Conservation (phyloP, 2,329 filamentous ascomycete species). For the Clonostachys rosea region DNA sequence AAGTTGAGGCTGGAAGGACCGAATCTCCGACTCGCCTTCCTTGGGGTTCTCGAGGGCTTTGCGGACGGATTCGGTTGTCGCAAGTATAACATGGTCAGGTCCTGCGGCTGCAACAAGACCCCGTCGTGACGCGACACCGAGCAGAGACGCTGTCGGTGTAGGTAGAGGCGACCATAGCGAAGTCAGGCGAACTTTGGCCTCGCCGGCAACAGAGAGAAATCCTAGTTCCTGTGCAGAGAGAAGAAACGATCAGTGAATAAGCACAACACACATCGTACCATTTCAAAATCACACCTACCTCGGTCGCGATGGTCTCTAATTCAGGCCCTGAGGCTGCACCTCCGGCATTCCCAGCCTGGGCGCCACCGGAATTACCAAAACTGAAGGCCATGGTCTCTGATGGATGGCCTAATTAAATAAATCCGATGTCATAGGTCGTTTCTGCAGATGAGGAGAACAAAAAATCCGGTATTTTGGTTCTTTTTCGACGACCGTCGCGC, state of each 20-base stretch:
- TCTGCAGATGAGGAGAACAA: too few relatives aligned
- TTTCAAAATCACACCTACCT: constrained; percentile 47
- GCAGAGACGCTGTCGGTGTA: constrained; percentile 71
- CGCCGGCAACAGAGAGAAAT: constrained; percentile 75
- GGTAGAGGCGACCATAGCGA: constrained; percentile 75
- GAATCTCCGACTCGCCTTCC: constrained; percentile 58
- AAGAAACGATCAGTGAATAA: neutral
- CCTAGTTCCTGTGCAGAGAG: constrained; percentile 55
- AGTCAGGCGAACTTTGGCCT: constrained; percentile 78
- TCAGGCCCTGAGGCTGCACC: constrained; percentile 52
- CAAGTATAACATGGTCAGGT: constrained; percentile 72
- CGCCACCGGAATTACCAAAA: constrained; percentile 44
- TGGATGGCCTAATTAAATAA: too few relatives aligned
- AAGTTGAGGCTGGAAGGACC: constrained; percentile 68
- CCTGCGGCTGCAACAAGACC: constrained; percentile 85
- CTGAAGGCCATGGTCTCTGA: constrained; percentile 55
- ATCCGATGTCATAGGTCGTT: too few relatives aligned
- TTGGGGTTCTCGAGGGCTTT: constrained; percentile 64
- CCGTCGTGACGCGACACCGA: constrained; percentile 75
- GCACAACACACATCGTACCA: neutral
- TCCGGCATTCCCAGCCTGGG: constrained; percentile 30
- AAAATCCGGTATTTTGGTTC: too few relatives aligned
- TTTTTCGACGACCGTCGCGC: neutral
- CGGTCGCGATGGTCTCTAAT: constrained; percentile 75
- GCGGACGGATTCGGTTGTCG: constrained; percentile 72